Evolutionary conservation across 2,329 filamentous ascomycete species (phyloP), one percentile per base, ranked within the genome.

Genomic region (Claviceps maximensis): DNA sequence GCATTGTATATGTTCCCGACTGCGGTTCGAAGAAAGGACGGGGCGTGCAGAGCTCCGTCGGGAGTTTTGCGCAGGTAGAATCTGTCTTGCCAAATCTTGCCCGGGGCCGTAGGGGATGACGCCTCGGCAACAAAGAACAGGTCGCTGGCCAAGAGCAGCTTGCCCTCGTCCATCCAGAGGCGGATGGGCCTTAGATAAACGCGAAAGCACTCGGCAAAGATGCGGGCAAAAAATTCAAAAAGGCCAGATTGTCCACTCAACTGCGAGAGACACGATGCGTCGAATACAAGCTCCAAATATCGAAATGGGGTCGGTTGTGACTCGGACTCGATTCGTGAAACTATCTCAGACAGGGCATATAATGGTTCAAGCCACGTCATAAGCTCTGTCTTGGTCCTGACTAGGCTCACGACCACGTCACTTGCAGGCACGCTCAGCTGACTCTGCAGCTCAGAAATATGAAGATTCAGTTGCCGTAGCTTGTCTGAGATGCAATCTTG

Each of bases 81-180:
- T 60, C 84, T 82, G 54, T 83, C 77, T 58, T 84, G 77, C 91
- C 91, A 97, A 9, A 93, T 72, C 23, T 80, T 80, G 48, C 79
- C 74, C 13, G 80, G 68, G 3, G 86, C 78, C 21, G 79, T 74
- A 33, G 78, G 71, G 4, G 74, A 72, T 4, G 76, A 67, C 3
- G 75, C 72, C 54, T 84, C 77, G 2, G 77, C 76, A 5, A 95
- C 77, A 61, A 95, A 95, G 63, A 95, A 93, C 0, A 80, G 76
- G 56, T 80, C 80, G 58, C 89, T 83, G 1, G 76, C 75, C 0
- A 77, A 69, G 2, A 79, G 71, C 3, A 95, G 69, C 52, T 82
- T 79, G 0, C 91, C 91, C 40, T 80, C 77, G 60, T 88, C 82
- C 82, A 95, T 91, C 91, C 91, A 97, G 17, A 76, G 71, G 38